phyloP scores from a whole-genome alignment of 1,284 basidiomycete genomes.

The Tilletia caries region DNA sequence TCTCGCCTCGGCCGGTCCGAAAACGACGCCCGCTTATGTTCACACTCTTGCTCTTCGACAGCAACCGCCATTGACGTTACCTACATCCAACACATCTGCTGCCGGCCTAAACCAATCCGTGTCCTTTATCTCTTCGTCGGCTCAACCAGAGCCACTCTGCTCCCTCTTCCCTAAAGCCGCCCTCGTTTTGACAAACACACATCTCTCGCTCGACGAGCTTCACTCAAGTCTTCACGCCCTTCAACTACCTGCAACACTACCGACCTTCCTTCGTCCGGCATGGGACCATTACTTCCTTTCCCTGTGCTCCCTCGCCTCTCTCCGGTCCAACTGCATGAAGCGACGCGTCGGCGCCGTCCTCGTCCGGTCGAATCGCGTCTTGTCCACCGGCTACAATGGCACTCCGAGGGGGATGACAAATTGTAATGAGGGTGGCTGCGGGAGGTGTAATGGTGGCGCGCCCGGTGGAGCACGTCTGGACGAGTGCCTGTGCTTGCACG shows the following conservation, averaged over 20 bases:
- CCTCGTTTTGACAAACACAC: conserved; percentile 71
- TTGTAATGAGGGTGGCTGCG: conserved; percentile 53
- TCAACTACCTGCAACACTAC: conserved; percentile 77
- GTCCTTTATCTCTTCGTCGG: conserved; percentile 18
- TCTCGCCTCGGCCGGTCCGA: background rate
- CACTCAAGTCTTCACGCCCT: conserved; percentile 66
- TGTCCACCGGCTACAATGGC: conserved; percentile 98
- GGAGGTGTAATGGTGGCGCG: conserved; percentile 40
- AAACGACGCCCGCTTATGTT: too few species aligned
- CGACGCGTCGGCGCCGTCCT: conserved; percentile 88
- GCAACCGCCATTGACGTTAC: background rate
- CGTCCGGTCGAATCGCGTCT: conserved; percentile 74
- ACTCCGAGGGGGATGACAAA: conserved; percentile 76
- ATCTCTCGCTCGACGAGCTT: conserved; percentile 61
- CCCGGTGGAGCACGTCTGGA: conserved; percentile 55
- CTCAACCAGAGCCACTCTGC: conserved; percentile 23
- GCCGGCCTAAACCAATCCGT: background rate
- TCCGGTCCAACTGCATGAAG: conserved; percentile 69
- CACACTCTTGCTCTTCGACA: background rate
- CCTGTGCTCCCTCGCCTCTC: conserved; percentile 48
- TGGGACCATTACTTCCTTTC: conserved; percentile 53
- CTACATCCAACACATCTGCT: conserved; percentile 1
- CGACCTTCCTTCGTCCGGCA: conserved; percentile 57
- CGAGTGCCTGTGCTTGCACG: conserved; percentile 92
- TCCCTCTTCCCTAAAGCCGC: conserved; percentile 55